Evolutionary conservation across 495 filamentous ascomycete species (phyloP).

Genomic region (Hypoxylon intermedium): DNA sequence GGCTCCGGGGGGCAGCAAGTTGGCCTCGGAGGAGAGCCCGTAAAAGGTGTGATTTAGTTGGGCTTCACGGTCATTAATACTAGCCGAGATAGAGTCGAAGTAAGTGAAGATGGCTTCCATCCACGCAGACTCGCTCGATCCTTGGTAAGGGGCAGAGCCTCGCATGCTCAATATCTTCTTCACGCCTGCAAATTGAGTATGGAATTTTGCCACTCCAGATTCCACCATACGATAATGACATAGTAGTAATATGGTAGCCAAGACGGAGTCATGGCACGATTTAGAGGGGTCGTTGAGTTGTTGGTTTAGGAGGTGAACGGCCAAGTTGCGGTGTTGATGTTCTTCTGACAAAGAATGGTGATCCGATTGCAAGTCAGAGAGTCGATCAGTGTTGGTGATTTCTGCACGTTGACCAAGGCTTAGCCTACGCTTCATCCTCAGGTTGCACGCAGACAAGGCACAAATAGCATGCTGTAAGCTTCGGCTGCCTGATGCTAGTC

Average conservation of each 20-base stretch:
- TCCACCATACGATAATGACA: constrained; percentile 95
- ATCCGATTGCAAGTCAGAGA: constrained; percentile 47
- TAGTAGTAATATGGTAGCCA: constrained; percentile 86
- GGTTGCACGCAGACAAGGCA: constrained; percentile 84
- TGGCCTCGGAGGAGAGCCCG: constrained; percentile 72
- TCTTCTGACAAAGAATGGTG: constrained; percentile 72
- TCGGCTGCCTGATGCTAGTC: constrained; percentile 76
- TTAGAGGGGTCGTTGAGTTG: constrained; percentile 77
- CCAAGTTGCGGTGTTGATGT: constrained; percentile 77
- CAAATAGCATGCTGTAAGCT: constrained; percentile 92
- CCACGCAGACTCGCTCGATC: constrained; percentile 76
- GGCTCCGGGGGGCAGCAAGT: constrained; percentile 59
- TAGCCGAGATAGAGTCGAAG: constrained; percentile 92
- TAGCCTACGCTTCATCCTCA: constrained; percentile 66
- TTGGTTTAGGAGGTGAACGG: constrained; percentile 82
- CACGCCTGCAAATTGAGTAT: constrained; percentile 91
- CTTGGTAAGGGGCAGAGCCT: constrained; percentile 67
- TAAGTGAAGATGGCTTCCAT: constrained; percentile 96
- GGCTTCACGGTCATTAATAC: constrained; percentile 90
- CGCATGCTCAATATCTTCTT: constrained; percentile 89
- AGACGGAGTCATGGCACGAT: constrained; percentile 82
- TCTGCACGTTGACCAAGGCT: constrained; percentile 59
- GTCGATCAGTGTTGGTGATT: constrained; percentile 42
- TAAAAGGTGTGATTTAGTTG: constrained; percentile 75
- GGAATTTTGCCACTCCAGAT: constrained; percentile 88